Percentiles rank a stretch among this genome's conserved stretches.
phyloP scores from a whole-genome alignment of 257 asterid genomes.

The Misopates orontium region DNA sequence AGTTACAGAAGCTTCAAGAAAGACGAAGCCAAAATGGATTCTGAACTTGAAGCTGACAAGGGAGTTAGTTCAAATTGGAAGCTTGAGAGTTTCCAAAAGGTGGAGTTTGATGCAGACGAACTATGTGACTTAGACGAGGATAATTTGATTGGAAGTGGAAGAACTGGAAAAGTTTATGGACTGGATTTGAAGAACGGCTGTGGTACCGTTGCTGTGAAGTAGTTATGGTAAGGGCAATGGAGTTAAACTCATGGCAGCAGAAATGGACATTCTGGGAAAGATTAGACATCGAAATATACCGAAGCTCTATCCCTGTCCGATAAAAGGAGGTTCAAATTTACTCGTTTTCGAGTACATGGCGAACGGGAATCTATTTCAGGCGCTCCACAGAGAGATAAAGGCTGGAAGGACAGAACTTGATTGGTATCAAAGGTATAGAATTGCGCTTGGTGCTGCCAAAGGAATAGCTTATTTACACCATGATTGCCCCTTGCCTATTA shows the following conservation, averaged over 20 bases:
- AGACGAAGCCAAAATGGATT: conserved; percentile 27
- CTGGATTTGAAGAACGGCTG: conserved; percentile 82
- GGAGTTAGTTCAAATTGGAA: conserved; percentile 52
- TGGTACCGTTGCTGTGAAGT: conserved; percentile 86
- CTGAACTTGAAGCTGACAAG: conserved; percentile 40
- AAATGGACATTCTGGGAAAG: conserved; percentile 80
- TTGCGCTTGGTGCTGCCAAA: conserved; percentile 87
- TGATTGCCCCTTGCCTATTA: conserved; percentile 70
- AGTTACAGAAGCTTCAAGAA: conserved; percentile 62
- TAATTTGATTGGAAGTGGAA: conserved; percentile 78
- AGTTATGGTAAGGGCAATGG: conserved; percentile 69
- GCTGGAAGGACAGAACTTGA: conserved; percentile 65
- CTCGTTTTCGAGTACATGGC: conserved; percentile 85
- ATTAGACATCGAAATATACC: conserved; percentile 80
- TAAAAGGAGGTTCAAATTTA: conserved; percentile 68
- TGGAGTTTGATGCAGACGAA: conserved; percentile 76
- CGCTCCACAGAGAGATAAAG: conserved; percentile 70
- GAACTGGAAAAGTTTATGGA: conserved; percentile 88
- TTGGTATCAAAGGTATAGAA: conserved; percentile 69
- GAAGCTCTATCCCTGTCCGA: conserved; percentile 74
- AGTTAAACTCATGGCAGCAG: conserved; percentile 66
- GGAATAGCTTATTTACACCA: conserved; percentile 86
- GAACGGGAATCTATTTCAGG: conserved; percentile 79
- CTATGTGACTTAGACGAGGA: conserved; percentile 68
- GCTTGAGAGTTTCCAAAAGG: conserved; percentile 79